Evolutionary conservation across 2,329 filamentous ascomycete species (phyloP), one percentile per base, ranked within the genome.

Genomic region (Colletotrichum spaethianum): DNA sequence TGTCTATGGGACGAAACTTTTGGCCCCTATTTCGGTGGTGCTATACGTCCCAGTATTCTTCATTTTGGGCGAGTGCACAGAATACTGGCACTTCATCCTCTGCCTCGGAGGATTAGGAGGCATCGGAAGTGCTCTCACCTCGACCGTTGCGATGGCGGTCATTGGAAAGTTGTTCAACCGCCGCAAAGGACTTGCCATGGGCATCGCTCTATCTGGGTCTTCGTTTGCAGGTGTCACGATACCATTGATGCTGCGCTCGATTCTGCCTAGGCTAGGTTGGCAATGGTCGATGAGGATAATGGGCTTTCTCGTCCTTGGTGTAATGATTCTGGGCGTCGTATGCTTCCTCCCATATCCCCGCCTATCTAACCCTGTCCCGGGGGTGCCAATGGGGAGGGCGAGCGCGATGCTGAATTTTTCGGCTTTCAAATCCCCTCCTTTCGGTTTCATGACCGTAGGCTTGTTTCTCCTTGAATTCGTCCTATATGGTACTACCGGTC

Each of bases 81-180:
- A 76, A 28, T 87, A 87, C 76, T 86, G 83, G 85, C 85, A 88
- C 9, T 87, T 87, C 48, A 77, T 87, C 38, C 78, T 87, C 4
- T 79, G 81, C 0, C 79, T 86, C 4, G 84, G 86, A 3, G 63
- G 85, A 1, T 82, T 83, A 33, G 79, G 83, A 14, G 85, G 86
- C 3, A 65, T 85, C 4, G 84, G 85, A 1, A 80, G 77, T 23
- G 82, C 84, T 5, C 75, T 83, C 28, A 73, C 82, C 1, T 83
- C 82, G 61, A 78, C 81, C 2, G 80, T 83, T 0, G 76, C 77
- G 36, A 73, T 82, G 14, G 78, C 80, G 12, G 70, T 78, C 3
- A 75, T 82, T 4, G 80, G 77, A 5, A 81, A 82, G 56, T 74
- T 77, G 14, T 79, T 79, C 28, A 42, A 63, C 23, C 68, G 72